Evolutionary conservation across 495 filamentous ascomycete species (phyloP), one percentile per base, ranked within the genome.

Genomic region (Talaromyces stipitatus): DNA sequence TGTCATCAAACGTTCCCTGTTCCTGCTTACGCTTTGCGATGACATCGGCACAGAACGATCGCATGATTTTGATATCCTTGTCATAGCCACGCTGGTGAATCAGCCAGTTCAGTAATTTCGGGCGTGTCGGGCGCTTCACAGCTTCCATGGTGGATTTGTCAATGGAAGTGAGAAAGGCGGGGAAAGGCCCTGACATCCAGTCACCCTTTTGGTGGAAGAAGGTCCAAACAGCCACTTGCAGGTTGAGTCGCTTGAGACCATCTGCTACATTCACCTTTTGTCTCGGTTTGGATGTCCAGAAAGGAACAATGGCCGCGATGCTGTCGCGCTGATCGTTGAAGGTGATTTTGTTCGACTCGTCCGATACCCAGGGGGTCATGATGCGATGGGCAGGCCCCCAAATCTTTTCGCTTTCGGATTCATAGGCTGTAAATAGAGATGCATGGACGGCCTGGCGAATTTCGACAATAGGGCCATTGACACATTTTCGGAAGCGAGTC

Each of bases 301-400:
- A 62, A 20, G 58, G 58, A 5, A 62, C 65, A 47, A 69, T 32
- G 8, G 67, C 67, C 0, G 57, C 50, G 11, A 69, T 65, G n/a
- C 63, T 60, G 12, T 63, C 59, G 9, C 60, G 63, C 64, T 68
- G 68, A 22, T 68, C 65, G 28, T 45, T 50, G 63, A 71, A 61
- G 33, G 61, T 54, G 2, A 50, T 61, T 20, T 68, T 65, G 20
- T 73, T 64, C 2, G 71, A 75, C 18, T 64, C 54, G 16, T 69
- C 64, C 4, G 69, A 69, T 12, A 78, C 61, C 12, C 71, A 62
- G 0, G 77, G 74, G 3, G 64, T 68, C 71, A 79, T 72, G 58
- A 91, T 86, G 26, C 89, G 74, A 66, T 92, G 90, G 26, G 87
- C 88, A 29, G 89, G 73, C 9, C 78, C 82, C 89, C 89, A 92